Conservation (phyloP, 805 yeast species). For the Sugiyamaella smithiae region DNA sequence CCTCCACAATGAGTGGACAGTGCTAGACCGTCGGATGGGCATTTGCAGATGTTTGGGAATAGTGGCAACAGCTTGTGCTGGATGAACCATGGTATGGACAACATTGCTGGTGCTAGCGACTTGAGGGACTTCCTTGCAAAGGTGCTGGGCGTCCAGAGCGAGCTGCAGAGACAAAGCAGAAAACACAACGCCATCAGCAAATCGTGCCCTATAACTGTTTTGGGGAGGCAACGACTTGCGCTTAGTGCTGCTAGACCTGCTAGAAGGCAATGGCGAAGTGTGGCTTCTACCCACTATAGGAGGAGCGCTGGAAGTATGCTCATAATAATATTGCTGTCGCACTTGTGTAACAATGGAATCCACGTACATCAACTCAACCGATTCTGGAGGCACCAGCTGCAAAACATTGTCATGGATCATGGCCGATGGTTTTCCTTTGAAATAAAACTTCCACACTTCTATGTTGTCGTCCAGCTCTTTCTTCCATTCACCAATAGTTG, state of each 20-base stretch:
- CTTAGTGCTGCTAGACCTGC: neutral
- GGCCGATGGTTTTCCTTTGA: constrained; percentile 5
- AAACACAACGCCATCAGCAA: constrained; percentile 18
- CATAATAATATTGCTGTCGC: neutral
- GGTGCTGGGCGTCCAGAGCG: constrained; percentile 7
- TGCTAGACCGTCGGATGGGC: constrained; percentile 3
- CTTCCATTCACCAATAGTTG: constrained; percentile 22
- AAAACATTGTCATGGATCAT: neutral
- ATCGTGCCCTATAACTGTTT: constrained; percentile 10
- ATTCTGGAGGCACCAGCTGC: constrained; percentile 5
- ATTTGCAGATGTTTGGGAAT: neutral
- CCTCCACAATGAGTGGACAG: constrained; percentile 4
- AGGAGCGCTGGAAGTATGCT: neutral
- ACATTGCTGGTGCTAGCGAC: no score
- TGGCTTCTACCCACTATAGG: neutral
- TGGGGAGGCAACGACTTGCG: neutral
- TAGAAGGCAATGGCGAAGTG: constrained; percentile 5
- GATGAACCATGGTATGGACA: no score
- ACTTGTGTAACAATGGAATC: constrained; percentile 2
- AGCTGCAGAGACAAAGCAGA: constrained; percentile 17
- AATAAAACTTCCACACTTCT: constrained; percentile 11
- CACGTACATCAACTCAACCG: constrained; percentile 6
- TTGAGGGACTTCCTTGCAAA: no score
- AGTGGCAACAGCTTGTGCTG: no score
- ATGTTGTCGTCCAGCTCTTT: constrained; percentile 5